A percentile compares a stretch with the other conserved stretches of the same genome.
These are phyloP conservation scores for Discostella pseudostelligera DNA, from an alignment of 108 stramenopile species.

Conservation along the genomic window DNA sequence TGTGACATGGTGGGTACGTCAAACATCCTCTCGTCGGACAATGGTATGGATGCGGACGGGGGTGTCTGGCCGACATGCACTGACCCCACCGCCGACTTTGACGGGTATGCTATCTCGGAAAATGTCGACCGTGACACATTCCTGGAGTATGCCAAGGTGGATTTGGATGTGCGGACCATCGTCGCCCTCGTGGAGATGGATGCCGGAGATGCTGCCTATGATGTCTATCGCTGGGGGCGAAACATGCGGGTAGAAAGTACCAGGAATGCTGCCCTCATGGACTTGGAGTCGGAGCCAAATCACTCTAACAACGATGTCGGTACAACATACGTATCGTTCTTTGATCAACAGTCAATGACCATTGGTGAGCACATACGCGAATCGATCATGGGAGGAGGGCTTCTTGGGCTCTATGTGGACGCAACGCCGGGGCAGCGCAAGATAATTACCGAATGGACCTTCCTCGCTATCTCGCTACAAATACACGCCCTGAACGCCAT, in stretches of 20 bases:
- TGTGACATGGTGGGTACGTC: conserved; percentile 27
- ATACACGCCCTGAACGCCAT: conserved; percentile 63
- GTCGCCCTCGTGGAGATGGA: conserved; percentile 70
- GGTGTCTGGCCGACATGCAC: conserved; percentile 14
- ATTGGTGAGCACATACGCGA: neutral
- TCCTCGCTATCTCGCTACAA: conserved; percentile 57
- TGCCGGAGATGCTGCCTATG: conserved; percentile 59
- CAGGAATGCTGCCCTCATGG: conserved; percentile 24
- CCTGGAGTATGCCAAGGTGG: conserved; percentile 30
- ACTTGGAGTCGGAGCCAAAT: neutral
- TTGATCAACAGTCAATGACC: neutral
- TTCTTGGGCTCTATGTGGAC: conserved; percentile 27
- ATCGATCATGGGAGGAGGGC: conserved; percentile 8
- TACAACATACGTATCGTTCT: neutral
- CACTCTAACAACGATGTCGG: neutral
- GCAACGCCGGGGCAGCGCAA: conserved; percentile 45
- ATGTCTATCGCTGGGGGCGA: conserved; percentile 49
- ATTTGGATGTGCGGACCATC: conserved; percentile 70
- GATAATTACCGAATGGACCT: conserved; percentile 41
- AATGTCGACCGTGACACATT: neutral
- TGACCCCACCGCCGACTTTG: conserved; percentile 5
- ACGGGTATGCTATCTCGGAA: neutral
- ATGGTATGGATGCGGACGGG: neutral
- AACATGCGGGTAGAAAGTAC: conserved; percentile 16
- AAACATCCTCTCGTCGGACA: neutral